phyloP scores from a whole-genome alignment of 2,329 filamentous ascomycete genomes.

The Rhexocercosporidium sp. region DNA sequence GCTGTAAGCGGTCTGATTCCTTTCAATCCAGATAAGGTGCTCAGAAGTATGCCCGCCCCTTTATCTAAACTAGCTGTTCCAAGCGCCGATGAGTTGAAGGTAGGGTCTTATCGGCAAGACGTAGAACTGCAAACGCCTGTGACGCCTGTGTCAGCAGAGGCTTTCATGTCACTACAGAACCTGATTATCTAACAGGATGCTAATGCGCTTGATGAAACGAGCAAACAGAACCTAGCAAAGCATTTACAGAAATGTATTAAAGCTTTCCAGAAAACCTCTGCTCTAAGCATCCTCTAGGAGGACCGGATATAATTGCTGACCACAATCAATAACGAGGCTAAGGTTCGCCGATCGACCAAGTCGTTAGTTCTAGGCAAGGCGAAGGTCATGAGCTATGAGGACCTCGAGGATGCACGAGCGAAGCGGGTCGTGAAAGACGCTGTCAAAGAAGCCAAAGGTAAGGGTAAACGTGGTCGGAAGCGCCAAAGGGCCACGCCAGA shows the following conservation, averaged over 20 bases:
- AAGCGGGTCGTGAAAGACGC: slow-evolving; percentile 10
- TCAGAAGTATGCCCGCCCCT: too few species aligned
- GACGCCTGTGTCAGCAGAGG: slow-evolving; percentile 25
- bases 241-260: slow-evolving; percentile 36
- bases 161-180: slow-evolving; percentile 31
- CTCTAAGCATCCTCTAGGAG: slow-evolving; percentile 38
- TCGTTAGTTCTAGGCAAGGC: slow-evolving; percentile 24
- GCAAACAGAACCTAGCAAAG: slow-evolving; percentile 31
- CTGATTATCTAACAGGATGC: slow-evolving; percentile 34
- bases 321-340: slow-evolving; percentile 27
- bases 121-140: slow-evolving; percentile 24
- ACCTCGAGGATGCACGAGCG: slow-evolving; percentile 14
- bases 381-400: slow-evolving; percentile 42
- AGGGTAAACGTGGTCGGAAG: slow-evolving; percentile 23
- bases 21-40: slow-evolving; percentile 23
- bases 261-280: slow-evolving; percentile 34
- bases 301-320: slow-evolving; percentile 36
- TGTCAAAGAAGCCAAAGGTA: slow-evolving; percentile 9
- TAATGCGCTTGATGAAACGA: slow-evolving; percentile 29
- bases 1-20: slow-evolving; percentile 27
- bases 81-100: slow-evolving; percentile 11
- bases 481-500: slow-evolving; percentile 17
- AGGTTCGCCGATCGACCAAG: slow-evolving; percentile 26
- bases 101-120: slow-evolving; percentile 16
- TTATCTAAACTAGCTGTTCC: too few species aligned